Base-by-base conservation (phyloP, 2,329 filamentous ascomycete genomes). In the Stagonosporopsis vannaccii region DNA sequence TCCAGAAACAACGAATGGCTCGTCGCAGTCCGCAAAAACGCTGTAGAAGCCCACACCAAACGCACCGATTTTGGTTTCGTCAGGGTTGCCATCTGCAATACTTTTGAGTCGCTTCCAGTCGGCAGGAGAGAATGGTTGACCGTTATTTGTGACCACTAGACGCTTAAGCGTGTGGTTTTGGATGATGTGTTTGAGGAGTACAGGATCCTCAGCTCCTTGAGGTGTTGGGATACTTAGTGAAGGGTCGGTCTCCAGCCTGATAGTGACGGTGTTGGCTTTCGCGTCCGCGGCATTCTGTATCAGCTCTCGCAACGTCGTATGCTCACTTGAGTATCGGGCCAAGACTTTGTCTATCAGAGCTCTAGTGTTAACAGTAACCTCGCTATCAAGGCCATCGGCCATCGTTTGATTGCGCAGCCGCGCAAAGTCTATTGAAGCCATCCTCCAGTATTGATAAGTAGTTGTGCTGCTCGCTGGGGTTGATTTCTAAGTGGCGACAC, bases 21-120 rank as follows among this genome's bases (percentile, higher is more conserved):
- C 92, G 77, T 99, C 96, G 74, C 94, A 99, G 74, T 99, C 95
- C 59, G 95, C 91, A 75, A 99, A 99, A 35, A 98, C 94, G 74
- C 91, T 96, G 82, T 99, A 99, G 79, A 99, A 99, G 2, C 95
- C 95, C 28, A 99, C 95, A 64, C 95, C 95, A 74, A 99, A 99
- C 3, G 95, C 96, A 51, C 95, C 95, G 68, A 99, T 99, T 81
- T 99, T 99, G 42, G 93, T 98, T 79, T 99, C 95, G 75, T 99
- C 95, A 0, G 95, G 95, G 71, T 99, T 99, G 42, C 95, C 96
- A 75, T 99, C 95, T n/a, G 95, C 96, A 61, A 99, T 99, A 59
- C 94, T 88, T 81, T 98, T 98, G 62, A 99, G 75, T 50, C 95
- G 86, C 41, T 88, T 87, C 95, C 95, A 99, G 77, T 99, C 95